These are phyloP conservation scores for Vigna reflexopilosa DNA, from an alignment of 306 rosid species.

Conservation along the genomic window DNA sequence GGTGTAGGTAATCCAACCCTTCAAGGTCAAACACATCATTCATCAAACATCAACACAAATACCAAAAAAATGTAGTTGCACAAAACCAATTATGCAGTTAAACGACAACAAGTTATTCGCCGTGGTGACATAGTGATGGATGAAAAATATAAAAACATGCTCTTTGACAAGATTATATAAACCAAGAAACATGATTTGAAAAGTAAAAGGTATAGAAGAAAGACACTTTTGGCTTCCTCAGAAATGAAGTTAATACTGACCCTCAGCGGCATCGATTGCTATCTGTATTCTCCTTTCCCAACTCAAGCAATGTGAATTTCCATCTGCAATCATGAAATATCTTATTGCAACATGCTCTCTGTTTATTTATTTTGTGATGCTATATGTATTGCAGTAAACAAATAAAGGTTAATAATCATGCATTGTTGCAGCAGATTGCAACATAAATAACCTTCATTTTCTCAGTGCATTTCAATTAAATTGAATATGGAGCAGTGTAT, in stretches of 20 bases:
- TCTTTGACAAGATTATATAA: slow-evolving; percentile 3
- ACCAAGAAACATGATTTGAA: not conserved
- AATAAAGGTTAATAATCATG: not conserved
- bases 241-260: slow-evolving; percentile 42
- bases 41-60: slow-evolving; percentile 31
- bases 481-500: slow-evolving; percentile 1
- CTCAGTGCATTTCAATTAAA: not conserved
- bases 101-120: not conserved
- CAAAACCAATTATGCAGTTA: not conserved
- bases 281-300: slow-evolving; percentile 71
- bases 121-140: not conserved
- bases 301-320: slow-evolving; percentile 49
- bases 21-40: slow-evolving; percentile 34
- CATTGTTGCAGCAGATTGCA: not conserved
- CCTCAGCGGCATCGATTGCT: slow-evolving; percentile 77
- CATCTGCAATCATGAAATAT: slow-evolving; percentile 54
- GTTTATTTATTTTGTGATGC: slow-evolving; percentile 11
- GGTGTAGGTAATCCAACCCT: slow-evolving; percentile 77
- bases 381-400: slow-evolving; percentile 11
- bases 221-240: not conserved
- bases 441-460: not conserved
- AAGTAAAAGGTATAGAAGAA: not conserved
- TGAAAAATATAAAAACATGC: slow-evolving; percentile 6
- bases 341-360: slow-evolving; percentile 33
- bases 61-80: slow-evolving; percentile 11